Evolutionary conservation across 371 early-diverging fungal genomes (phyloP), one percentile per base, ranked within the genome.

Genomic region (Phascolomyces articulosus): DNA sequence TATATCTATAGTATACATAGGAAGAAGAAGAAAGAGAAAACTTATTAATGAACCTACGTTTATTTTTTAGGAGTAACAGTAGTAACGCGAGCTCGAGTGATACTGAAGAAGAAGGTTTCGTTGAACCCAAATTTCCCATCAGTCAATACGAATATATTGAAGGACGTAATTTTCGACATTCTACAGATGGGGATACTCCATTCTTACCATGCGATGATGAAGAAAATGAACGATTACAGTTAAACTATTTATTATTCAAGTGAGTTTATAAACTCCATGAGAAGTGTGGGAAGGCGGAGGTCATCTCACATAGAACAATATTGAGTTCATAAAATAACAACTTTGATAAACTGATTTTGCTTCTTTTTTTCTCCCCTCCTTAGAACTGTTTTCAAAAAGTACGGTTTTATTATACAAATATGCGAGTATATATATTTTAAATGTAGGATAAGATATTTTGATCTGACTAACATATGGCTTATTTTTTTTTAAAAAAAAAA

Each of bases 191-290:
- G n/a, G n/a, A 60, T 24, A 61, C 67, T 26, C 62, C 70, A 21
- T 70, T 80, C 21, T 55, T 80, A 57, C 81, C 81, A 21, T 75
- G 74, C 49, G 81, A 80, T 66, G 81, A 80, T 44, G 81, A 80
- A 51, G 81, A 80, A 63, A 66, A 70, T 38, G 81, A 80, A 54
- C 64, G 81, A 13, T 55, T 75, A 20, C 73, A 80, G 58, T 62
- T 80, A 9, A 74, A 72, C 29, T 69, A 75, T 48, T 51, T 75
- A 16, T 26, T 74, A 28, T 69, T 70, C 63, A 74, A 68, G 77
- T 76, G 28, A 16, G 57, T 40, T 0, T 51, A 6, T 16, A 16
- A 7, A 23, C 21, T 27, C 34, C 38, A 38, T 9, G 13, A 38
- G 38, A 38, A n/a, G n/a, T n/a, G n/a, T n/a, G n/a, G n/a, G n/a